Evolutionary conservation across 768 basidiomycete species (phyloP), one percentile per base, ranked within the genome.

Genomic region (Rossbeevera mucosa): DNA sequence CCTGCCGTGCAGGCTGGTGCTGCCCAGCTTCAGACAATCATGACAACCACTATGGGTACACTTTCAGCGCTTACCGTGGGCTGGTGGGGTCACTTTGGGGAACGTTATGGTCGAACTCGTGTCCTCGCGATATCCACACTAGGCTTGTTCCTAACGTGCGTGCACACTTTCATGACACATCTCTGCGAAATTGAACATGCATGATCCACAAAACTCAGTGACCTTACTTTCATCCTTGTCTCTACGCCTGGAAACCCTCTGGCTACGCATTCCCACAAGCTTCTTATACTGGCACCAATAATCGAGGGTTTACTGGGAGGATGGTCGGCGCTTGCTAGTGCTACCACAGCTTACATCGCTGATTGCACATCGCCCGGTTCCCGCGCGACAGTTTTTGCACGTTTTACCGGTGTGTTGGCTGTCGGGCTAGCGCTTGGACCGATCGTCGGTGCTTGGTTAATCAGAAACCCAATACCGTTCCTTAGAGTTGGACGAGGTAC

Each of bases 71-170:
- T 91, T 44, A 89, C 88, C 4, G 91, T 91, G 0, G 90, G 88
- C 0, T 88, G 85, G 72, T 96, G 93, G 93, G 89, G 89, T 47
- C 79, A 82, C 45, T 80, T 84, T 38, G 85, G 88, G 9, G 92
- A 94, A 65, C 70, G 75, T 8, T 72, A 83, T 56, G 93, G 93
- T 9, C 78, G 93, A 30, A 92, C 85, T 44, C 79, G 78, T 22
- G 80, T 94, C 41, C 79, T 94, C 51, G 79, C 80, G 2, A 66
- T 82, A 14, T 79, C 85, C 31, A 74, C 86, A 6, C 54, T 83
- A 18, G 91, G 93, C 14, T 76, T 92, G 2, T 74, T 91, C 49
- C 68, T 81, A 57, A 88, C 86, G 92, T 91, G 61, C 51, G 82
- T 72, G 52, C 62, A 70, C 50, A 72, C 74, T 68, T 24, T 44